Evolutionary conservation across 495 filamentous ascomycete genomes (phyloP), one percentile per base, ranked within the genome.

Genomic region (Podospora pseudocomata): DNA sequence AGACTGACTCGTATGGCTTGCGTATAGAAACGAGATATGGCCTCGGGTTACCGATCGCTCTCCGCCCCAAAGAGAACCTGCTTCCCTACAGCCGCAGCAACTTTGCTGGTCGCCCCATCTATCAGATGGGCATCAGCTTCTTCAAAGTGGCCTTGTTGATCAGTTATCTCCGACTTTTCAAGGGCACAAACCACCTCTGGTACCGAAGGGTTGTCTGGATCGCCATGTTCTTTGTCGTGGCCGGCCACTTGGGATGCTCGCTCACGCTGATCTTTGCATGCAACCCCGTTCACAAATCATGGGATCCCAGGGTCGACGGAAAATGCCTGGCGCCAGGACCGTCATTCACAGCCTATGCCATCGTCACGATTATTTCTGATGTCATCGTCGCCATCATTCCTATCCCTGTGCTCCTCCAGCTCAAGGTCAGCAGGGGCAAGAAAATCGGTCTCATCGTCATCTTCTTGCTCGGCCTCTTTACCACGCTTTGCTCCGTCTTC

Each of bases 81-180:
- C 61, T 75, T 5, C 72, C 78, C 5, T 86, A 84, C 73, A 81
- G 78, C 6, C 75, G 61, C 76, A 78, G 84, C 67, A 88, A 88
- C 69, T 87, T 83, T 70, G 82, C 82, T 26, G 86, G 84, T 27
- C 82, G 86, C 6, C 86, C 86, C 2, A 85, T 88, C 60, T 88
- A 88, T 70, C 84, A 86, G 70, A 60, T 86, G 20, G 86, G 86
- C 30, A 86, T 87, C 70, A 81, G 80, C 49, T 83, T 84, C 30
- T 87, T 88, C 79, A 88, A 88, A 72, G 81, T 86, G 9, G 84
- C 86, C 1, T 78, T 87, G n/a, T 83, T 86, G 53, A 78, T 86
- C 61, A 83, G 81, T 49, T 88, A 87, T 67, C 77, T 87, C 9
- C 82, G 85, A 3, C 79, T 88, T 23, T 75, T 87, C 32, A 79